These are phyloP conservation scores for Euclidium syriacum DNA, from an alignment of 345 rosid genomes.

Conservation along the genomic window DNA sequence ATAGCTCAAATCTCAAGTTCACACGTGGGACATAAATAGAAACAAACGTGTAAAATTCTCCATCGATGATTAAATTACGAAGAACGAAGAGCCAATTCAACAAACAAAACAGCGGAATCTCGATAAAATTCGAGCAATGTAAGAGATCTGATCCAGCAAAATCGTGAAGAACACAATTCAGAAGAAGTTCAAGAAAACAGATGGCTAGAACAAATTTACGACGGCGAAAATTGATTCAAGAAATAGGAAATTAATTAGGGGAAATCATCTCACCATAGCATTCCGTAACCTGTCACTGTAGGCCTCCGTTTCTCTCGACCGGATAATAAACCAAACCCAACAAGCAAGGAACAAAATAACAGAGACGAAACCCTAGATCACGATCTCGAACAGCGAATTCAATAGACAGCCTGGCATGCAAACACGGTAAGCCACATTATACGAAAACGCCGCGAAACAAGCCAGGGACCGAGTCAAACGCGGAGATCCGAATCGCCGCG, in stretches of 20 bases:
- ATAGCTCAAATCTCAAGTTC: slow-evolving; percentile 14
- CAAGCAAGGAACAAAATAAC: slow-evolving; percentile 28
- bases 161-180: slow-evolving; percentile 15
- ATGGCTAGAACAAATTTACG: background rate
- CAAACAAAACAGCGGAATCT: background rate
- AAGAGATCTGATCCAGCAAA: slow-evolving; percentile 40
- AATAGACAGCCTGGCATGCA: slow-evolving; percentile 29
- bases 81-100: background rate
- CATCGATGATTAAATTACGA: slow-evolving; percentile 16
- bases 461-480: slow-evolving; percentile 36
- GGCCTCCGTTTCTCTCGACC: slow-evolving; percentile 53
- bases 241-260: background rate
- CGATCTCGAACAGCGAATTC: slow-evolving; percentile 39
- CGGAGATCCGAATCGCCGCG: slow-evolving; percentile 58
- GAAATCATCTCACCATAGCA: slow-evolving; percentile 72
- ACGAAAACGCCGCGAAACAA: slow-evolving; percentile 33
- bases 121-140: slow-evolving; percentile 28
- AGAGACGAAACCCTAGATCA: slow-evolving; percentile 68
- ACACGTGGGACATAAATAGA: slow-evolving; percentile 8
- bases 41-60: slow-evolving; percentile 4
- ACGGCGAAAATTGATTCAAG: background rate
- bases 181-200: slow-evolving; percentile 1
- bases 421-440: slow-evolving; percentile 67
- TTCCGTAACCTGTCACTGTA: slow-evolving; percentile 47
- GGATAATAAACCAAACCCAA: slow-evolving; percentile 15